A percentile compares a stretch with the other conserved stretches of the same genome.
phyloP scores from a whole-genome alignment of 139 green algal genomes.

The Picochlorum sp. region DNA sequence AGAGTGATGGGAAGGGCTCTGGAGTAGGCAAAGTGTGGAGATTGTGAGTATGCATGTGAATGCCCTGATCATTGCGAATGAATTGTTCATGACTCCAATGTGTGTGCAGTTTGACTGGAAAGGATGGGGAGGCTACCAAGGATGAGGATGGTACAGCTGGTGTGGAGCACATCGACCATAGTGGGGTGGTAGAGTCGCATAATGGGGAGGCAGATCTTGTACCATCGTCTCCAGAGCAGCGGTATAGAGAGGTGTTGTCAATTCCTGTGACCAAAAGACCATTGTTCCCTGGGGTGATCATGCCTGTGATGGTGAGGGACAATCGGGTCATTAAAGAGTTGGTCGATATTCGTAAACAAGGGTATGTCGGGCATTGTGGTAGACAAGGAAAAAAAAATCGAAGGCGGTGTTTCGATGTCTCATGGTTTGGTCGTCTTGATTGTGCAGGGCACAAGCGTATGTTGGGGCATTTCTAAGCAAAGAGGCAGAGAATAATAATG shows the following conservation, averaged over 20 bases:
- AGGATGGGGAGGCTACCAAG: too few species aligned
- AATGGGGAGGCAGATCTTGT: conserved; percentile 5
- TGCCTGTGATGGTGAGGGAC: conserved; percentile 70
- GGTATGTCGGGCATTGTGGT: background rate
- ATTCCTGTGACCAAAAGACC: conserved; percentile 65
- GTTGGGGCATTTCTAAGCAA: conserved; percentile 81
- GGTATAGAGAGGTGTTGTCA: conserved; percentile 39
- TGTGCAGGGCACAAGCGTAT: conserved; percentile 67
- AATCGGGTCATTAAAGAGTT: conserved; percentile 76
- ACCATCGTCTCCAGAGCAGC: conserved; percentile 12
- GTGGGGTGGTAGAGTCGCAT: too few species aligned
- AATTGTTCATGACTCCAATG: too few species aligned
- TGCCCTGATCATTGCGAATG: too few species aligned
- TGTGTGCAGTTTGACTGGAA: too few species aligned
- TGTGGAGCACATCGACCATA: too few species aligned
- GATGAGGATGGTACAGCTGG: too few species aligned
- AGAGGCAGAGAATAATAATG: background rate
- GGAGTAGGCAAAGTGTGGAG: too few species aligned
- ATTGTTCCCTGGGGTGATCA: conserved; percentile 79
- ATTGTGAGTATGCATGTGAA: too few species aligned
- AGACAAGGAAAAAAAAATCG: background rate
- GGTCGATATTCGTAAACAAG: conserved; percentile 51
- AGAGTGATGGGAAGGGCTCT: too few species aligned
- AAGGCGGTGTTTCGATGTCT: too few species aligned
- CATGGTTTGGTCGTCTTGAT: too few species aligned